Base-by-base conservation (phyloP, 306 rosid genomes). In the Rosa rugosa region DNA sequence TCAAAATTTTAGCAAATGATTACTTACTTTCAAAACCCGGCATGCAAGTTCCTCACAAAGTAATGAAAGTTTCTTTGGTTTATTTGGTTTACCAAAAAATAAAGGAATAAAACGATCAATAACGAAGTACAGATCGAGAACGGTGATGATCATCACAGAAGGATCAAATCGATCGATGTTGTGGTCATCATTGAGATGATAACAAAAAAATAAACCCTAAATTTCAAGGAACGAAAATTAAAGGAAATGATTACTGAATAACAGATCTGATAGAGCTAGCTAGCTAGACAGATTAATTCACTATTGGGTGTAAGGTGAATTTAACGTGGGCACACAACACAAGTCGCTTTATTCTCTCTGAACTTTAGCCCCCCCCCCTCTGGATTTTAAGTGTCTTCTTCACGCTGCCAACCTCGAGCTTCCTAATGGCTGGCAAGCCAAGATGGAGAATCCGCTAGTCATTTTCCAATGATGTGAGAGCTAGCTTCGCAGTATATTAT, bases 361-460 rank as follows among this genome's bases (percentile, higher is more conserved):
- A 79, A 65, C 80, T 72, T 74, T 87, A 47, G 75, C 83, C 57
- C 34, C 80, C 73, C 46, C 31, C 31, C 31, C 82, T 73, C 42
- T 77, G 70, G 49, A 65, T 75, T 47, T 80, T 75, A 11, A 85
- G 90, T 86, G 92, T 91, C 83, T 83, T 83, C 51, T 13, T 88
- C 88, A 88, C 91, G 89, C 94, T 79, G 83, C 77, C 85, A 18
- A 27, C 4, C 20, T 44, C 53, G 11, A 60, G 72, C 1, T 54
- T 42, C 69, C 69, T 36, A 64, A 64, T 64, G 45, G 44, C 69
- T 64, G 31, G 69, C 69, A 13, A 63, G 45, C 14, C 66, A 22
- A 54, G 38, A 73, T 20, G 13, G 22, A 57, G 54, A 42, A 22
- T 25, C 27, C 36, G 11, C 65, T 42, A 71, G 2, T 53, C 4